Evolutionary conservation across 768 basidiomycete genomes (phyloP).

Genomic region (Infundibulicybe gibba): DNA sequence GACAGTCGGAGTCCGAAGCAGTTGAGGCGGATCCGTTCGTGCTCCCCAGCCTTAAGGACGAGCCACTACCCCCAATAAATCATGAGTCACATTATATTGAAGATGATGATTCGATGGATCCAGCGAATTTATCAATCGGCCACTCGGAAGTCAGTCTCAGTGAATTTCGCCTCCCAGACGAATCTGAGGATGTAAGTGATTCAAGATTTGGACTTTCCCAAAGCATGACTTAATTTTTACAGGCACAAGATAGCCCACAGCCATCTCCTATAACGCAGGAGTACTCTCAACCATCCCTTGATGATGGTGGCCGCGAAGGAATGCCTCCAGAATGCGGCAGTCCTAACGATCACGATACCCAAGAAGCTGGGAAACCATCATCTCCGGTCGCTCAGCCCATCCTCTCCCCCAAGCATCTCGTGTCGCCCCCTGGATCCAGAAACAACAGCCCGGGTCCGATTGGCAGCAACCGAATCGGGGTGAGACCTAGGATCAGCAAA

Average conservation of each 20-base stretch:
- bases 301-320: too few species aligned
- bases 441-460: neutral
- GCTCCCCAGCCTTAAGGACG: slow-evolving; percentile 17
- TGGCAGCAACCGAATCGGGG: neutral
- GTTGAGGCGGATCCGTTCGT: slow-evolving; percentile 13
- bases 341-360: too few species aligned
- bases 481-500: slow-evolving; percentile 42
- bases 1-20: slow-evolving; percentile 7
- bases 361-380: too few species aligned
- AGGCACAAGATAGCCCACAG: too few species aligned
- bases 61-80: slow-evolving; percentile 14
- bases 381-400: neutral
- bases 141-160: slow-evolving; percentile 23
- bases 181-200: too few species aligned
- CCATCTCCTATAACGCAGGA: too few species aligned
- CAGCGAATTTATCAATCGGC: slow-evolving; percentile 22
- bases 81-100: slow-evolving; percentile 6
- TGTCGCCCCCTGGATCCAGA: slow-evolving; percentile 1
- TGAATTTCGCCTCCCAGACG: neutral
- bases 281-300: too few species aligned
- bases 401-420: slow-evolving; percentile 6
- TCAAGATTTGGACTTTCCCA: too few species aligned
- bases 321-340: too few species aligned
- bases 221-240: too few species aligned
- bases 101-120: slow-evolving; percentile 21